Evolutionary conservation across 2,329 filamentous ascomycete species (phyloP), one percentile per base, ranked within the genome.

Genomic region (Trichoderma oligosporum): DNA sequence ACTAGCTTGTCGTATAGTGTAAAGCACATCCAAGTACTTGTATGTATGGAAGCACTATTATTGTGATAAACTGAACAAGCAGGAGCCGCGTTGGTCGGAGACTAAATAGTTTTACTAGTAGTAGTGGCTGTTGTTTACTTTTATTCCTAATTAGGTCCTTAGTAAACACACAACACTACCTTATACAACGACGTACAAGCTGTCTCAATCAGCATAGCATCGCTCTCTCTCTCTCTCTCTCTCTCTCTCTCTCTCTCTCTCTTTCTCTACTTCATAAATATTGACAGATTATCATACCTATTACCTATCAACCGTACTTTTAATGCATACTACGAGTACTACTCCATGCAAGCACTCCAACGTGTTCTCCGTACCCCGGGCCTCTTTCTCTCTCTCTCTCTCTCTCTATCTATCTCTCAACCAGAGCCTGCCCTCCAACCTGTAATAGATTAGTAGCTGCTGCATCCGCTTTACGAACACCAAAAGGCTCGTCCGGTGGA

Each of bases 331-430:
- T n/a, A 31, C n/a, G n/a, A n/a, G n/a, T n/a, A n/a, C n/a, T n/a
- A n/a, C n/a, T n/a, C 44, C 42, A 47, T 56, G 53, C 53, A 56
- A 56, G 53, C 53, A 56, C 44, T 56, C 53, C 42, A 48, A 35
- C 53, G 42, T 56, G 44, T 48, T 24, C 33, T 38, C 44, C 24
- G 18, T 45, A 48, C 35, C 44, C 35, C 51, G 4, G 35, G n/a
- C 35, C 12, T 38, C 16, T 14, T 14, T n/a, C n/a, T n/a, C n/a
- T n/a, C n/a, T n/a, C n/a, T n/a, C n/a, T n/a, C n/a, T n/a, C n/a
- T n/a, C n/a, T n/a, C n/a, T n/a, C n/a, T n/a, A n/a, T n/a, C n/a
- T n/a, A 24, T 25, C 42, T 25, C 44, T 44, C 41, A 9, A 24
- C 20, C n/a, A 14, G 25, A 22, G 14, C 20, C 41, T 25, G 20